Evolutionary conservation across 2,329 filamentous ascomycete genomes (phyloP).

Genomic region (Nigrospora osmanthi): DNA sequence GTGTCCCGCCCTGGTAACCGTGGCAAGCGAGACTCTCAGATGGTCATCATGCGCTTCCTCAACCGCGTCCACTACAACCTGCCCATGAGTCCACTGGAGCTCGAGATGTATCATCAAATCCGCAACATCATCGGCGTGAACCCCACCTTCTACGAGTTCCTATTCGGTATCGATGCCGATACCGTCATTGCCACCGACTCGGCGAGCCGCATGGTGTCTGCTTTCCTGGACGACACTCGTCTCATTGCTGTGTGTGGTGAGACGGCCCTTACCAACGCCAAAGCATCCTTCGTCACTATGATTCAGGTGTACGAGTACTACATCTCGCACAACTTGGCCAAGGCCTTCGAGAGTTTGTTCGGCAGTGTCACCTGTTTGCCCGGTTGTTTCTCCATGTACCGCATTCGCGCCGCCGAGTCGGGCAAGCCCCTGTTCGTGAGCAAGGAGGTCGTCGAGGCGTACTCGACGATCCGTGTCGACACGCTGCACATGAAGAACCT

Average conservation of each 20-base stretch:
- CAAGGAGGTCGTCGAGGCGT: constrained; percentile 79
- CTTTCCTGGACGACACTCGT: constrained; percentile 85
- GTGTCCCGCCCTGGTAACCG: constrained; percentile 92
- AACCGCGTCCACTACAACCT: constrained; percentile 98
- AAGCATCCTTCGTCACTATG: constrained; percentile 92
- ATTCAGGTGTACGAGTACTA: constrained; percentile 99
- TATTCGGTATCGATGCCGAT: constrained; percentile 95
- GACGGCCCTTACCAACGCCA: constrained; percentile 86
- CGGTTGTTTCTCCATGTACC: constrained; percentile 99
- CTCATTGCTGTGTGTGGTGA: constrained; percentile 95
- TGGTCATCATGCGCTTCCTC: constrained; percentile 97
- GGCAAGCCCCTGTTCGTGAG: constrained; percentile 96
- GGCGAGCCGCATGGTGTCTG: constrained; percentile 82
- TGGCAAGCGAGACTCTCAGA: constrained; percentile 98
- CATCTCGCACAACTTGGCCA: constrained; percentile 94
- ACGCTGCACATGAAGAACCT: constrained; percentile 99
- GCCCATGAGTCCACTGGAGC: constrained; percentile 89
- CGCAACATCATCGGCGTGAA: constrained; percentile 98
- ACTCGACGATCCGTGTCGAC: constrained; percentile 90
- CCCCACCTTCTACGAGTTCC: constrained; percentile 95
- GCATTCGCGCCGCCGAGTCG: constrained; percentile 86
- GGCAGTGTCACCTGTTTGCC: constrained; percentile 96
- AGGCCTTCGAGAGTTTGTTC: constrained; percentile 96
- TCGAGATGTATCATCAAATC: constrained; percentile 98
- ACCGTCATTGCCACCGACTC: constrained; percentile 88